A percentile compares a stretch with the other conserved stretches of the same genome.
Conservation (phyloP, 176 grass and related monocot genomes). For the Urochloa ruziziensis region DNA sequence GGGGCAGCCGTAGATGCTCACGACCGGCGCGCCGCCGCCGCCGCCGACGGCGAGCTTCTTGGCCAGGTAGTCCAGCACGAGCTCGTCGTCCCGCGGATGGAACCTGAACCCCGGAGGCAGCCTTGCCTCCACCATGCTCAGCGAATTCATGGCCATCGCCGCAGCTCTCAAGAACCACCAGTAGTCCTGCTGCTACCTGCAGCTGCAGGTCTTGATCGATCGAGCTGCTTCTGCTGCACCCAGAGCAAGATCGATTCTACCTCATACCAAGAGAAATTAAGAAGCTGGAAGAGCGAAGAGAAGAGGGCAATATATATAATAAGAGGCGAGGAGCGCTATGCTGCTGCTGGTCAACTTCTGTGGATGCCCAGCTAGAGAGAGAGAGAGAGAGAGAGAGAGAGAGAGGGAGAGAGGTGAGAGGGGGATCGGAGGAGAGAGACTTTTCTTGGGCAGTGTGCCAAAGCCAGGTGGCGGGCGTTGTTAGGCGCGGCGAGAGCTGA, state of each 20-base stretch:
- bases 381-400: background rate
- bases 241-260: conserved; percentile 20
- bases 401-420: background rate
- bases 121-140: conserved; percentile 86
- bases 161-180: background rate
- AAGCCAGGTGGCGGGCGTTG: conserved; percentile 33
- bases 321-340: conserved; percentile 7
- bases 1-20: conserved; percentile 52
- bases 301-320: conserved; percentile 46
- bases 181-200: background rate
- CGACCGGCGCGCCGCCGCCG: background rate
- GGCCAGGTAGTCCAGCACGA: conserved; percentile 85
- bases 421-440: background rate
- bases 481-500: background rate
- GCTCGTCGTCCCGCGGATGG: conserved; percentile 89
- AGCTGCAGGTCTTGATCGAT: background rate
- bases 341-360: conserved; percentile 40
- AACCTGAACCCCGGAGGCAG: conserved; percentile 87
- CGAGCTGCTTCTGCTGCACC: conserved; percentile 10
- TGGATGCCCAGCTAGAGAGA: conserved; percentile 10
- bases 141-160: conserved; percentile 47
- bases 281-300: conserved; percentile 3
- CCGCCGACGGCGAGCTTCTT: conserved; percentile 44
- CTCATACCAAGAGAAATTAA: conserved; percentile 20
- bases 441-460: conserved; percentile 46